phyloP scores from a whole-genome alignment of 768 basidiomycete species.

The Lepiota venenata region DNA sequence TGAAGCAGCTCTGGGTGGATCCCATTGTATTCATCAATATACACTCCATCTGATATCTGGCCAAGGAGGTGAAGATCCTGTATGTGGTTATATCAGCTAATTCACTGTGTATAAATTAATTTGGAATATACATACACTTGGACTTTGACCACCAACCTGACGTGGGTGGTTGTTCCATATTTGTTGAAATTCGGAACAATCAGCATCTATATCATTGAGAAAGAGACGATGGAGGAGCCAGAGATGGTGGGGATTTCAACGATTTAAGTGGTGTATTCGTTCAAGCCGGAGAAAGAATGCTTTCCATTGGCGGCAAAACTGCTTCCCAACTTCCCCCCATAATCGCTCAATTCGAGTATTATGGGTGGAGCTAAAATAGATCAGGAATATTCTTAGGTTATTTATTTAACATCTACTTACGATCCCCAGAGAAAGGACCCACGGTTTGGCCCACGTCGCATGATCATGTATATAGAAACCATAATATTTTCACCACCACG shows the following conservation, averaged over 20 bases:
- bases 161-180: conserved; percentile 37
- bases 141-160: too few species aligned
- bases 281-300: conserved; percentile 39
- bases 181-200: conserved; percentile 28
- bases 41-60: too few species aligned
- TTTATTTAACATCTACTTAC: conserved; percentile 11
- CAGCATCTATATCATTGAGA: conserved; percentile 30
- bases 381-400: too few species aligned
- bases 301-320: conserved; percentile 37
- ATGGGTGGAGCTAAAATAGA: conserved; percentile 17
- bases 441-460: conserved; percentile 8
- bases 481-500: conserved; percentile 29
- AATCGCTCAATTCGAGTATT: conserved; percentile 43
- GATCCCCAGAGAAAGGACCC: conserved; percentile 33
- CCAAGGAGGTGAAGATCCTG: too few species aligned
- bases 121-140: too few species aligned
- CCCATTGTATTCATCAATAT: too few species aligned
- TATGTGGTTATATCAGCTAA: too few species aligned
- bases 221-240: conserved; percentile 45
- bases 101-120: too few species aligned
- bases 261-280: conserved; percentile 28
- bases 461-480: conserved; percentile 17
- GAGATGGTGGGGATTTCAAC: conserved; percentile 31
- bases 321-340: conserved; percentile 39
- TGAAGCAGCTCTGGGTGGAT: background rate